These are phyloP conservation scores for Thraustochytrium sp. DNA, from an alignment of 352 stramenopile genomes.

Conservation along the genomic window DNA sequence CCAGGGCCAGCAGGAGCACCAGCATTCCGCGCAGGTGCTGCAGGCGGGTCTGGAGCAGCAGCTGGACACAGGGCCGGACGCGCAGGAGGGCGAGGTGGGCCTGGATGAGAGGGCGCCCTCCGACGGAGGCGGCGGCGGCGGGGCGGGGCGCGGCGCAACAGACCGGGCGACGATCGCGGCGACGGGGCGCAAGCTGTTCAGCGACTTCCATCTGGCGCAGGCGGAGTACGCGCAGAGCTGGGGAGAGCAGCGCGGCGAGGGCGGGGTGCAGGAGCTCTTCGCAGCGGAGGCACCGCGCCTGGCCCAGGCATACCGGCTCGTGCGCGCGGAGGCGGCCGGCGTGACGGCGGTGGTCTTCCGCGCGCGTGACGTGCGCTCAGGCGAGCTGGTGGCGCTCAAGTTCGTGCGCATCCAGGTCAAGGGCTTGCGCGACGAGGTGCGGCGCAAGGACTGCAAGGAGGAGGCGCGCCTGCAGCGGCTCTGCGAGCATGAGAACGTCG, in stretches of 20 bases:
- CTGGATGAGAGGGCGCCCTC: not conserved
- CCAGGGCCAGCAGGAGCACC: not conserved
- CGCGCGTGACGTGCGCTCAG: not conserved
- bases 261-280: slow-evolving; percentile 14
- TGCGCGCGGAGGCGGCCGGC: not conserved
- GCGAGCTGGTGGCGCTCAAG: slow-evolving; percentile 10
- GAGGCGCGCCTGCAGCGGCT: slow-evolving; percentile 28
- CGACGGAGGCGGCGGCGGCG: not conserved
- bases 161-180: not conserved
- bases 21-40: not conserved
- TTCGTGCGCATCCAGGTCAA: slow-evolving; percentile 28
- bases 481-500: slow-evolving; percentile 21
- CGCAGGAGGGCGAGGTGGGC: not conserved
- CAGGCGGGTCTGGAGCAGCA: not conserved
- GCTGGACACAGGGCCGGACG: too few relatives aligned
- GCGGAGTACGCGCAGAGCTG: slow-evolving; percentile 14
- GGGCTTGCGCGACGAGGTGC: slow-evolving; percentile 18
- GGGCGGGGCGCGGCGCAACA: not conserved
- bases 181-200: slow-evolving; percentile 35
- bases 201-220: slow-evolving; percentile 19
- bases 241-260: not conserved
- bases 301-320: not conserved
- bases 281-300: not conserved
- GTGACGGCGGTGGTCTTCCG: slow-evolving; percentile 20
- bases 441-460: slow-evolving; percentile 28